Conservation (phyloP, 495 filamentous ascomycete species). For the Lepraria neglecta region DNA sequence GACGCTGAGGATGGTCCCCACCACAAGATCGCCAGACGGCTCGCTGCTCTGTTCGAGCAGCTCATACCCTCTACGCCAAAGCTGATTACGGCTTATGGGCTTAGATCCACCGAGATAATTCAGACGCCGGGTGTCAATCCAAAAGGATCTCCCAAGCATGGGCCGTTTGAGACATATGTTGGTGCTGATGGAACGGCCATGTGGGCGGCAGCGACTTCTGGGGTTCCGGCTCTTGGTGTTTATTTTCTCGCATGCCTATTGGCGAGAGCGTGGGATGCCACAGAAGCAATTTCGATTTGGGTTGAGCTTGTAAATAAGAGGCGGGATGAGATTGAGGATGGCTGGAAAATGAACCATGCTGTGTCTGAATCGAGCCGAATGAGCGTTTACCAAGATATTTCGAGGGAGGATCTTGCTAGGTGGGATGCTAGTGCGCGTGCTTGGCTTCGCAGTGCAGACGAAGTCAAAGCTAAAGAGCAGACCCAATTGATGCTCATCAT, state of each 20-base stretch:
- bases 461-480: conserved; percentile 25
- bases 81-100: conserved; percentile 36
- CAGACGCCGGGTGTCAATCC: conserved; percentile 21
- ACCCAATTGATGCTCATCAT: conserved; percentile 27
- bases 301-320: conserved; percentile 19
- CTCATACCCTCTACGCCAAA: conserved; percentile 31
- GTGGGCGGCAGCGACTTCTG: conserved; percentile 41
- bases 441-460: conserved; percentile 33
- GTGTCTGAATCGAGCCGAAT: not conserved
- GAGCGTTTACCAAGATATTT: conserved; percentile 25
- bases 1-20: conserved; percentile 29
- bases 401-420: conserved; percentile 29
- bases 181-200: conserved; percentile 35
- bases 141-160: conserved; percentile 11
- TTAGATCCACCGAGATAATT: conserved; percentile 36
- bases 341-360: conserved; percentile 1
- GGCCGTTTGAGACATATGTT: conserved; percentile 21
- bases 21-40: conserved; percentile 29
- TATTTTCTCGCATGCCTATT: conserved; percentile 40
- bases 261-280: conserved; percentile 29
- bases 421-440: conserved; percentile 37
- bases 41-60: conserved; percentile 33
- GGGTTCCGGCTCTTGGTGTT: conserved; percentile 28
- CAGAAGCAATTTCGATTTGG: conserved; percentile 38
- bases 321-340: conserved; percentile 1